Base-by-base conservation (phyloP, 352 stramenopile genomes). In the Globisporangium abappressorium region DNA sequence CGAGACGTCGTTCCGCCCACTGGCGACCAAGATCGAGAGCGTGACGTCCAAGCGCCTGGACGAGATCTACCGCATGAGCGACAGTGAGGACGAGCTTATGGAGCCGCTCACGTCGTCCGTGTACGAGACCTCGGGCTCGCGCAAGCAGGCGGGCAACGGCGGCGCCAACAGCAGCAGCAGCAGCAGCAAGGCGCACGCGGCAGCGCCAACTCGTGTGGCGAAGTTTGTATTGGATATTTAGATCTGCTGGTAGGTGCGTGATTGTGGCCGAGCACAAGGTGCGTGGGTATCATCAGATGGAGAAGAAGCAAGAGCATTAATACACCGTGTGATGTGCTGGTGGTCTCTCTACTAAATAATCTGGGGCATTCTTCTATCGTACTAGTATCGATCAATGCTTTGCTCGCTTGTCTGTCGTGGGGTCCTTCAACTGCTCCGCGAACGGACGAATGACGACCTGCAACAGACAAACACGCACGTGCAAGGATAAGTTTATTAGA, bases 1-100 rank as follows among this genome's bases (percentile, higher is more conserved):
- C 38, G 84, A 94, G 24, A 71, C 75, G n/a, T 72, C 78, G 5
- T 80, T 90, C 66, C 77, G 81, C 0, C 86, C 86, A 28, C 59
- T 74, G 20, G 62, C 71, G 28, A 57, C 79, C 65, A 90, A 88
- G 59, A 71, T 91, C 51, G 77, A 81, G 12, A 63, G 70, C 26
- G 64, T 92, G 18, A 91, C 84, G 41, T 80, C 77, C 2, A 79
- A 77, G 62, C 78, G 82, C 11, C 54, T 95, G 47, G 76, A 93
- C 62, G 84, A 92, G 64, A 95, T 95, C 46, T 95, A 93, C 70
- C 54, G 65, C 64, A 93, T 95, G 87, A 95, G 87, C 59, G 87
- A 95, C 70, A 93, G 85, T 30, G 87, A 95, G 68, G 87, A 95
- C 59, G 87, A 95, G 64, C 46, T 85, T 1, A 47, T 95, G 20